Percentiles rank a stretch among this genome's conserved stretches.
phyloP scores from a whole-genome alignment of 225 moss, liverwort and hornwort genomes.

The Lunularia cruciata region DNA sequence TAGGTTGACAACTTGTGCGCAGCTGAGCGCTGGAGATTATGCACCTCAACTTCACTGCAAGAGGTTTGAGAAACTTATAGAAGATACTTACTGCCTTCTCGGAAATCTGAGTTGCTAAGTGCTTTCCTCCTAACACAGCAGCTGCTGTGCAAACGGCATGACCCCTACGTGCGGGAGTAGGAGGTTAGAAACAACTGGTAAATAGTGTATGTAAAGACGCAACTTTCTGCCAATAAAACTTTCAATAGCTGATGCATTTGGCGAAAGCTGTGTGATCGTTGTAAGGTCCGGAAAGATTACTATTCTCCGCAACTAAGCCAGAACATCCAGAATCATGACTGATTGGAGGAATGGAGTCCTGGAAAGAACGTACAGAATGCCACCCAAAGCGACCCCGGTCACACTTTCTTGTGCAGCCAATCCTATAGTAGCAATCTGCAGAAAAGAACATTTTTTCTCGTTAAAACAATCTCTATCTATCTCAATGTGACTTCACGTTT shows the following conservation, averaged over 20 bases:
- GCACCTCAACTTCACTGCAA: neutral
- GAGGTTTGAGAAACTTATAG: neutral
- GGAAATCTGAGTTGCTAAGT: conserved; percentile 81
- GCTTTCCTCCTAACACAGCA: conserved; percentile 90
- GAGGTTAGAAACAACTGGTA: neutral
- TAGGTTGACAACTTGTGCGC: too few relatives aligned
- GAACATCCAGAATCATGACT: too few relatives aligned
- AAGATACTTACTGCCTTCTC: conserved; percentile 63
- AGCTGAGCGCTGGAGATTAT: too few relatives aligned
- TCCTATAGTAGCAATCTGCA: conserved; percentile 89
- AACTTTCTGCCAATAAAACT: too few relatives aligned
- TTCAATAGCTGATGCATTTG: neutral
- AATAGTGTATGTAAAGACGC: too few relatives aligned
- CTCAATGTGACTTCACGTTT: too few relatives aligned
- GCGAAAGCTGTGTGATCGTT: neutral
- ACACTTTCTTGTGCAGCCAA: conserved; percentile 88
- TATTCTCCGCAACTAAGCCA: too few relatives aligned
- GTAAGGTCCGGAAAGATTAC: too few relatives aligned
- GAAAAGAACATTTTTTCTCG: neutral
- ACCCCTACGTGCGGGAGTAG: conserved; percentile 47
- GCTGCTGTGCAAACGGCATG: conserved; percentile 82
- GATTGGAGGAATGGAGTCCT: too few relatives aligned
- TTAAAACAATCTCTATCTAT: too few relatives aligned
- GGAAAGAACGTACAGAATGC: conserved; percentile 64
- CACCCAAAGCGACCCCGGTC: conserved; percentile 79